Conservation (phyloP, 2,329 filamentous ascomycete genomes). For the Aspergillus pseudoviridinutans region DNA sequence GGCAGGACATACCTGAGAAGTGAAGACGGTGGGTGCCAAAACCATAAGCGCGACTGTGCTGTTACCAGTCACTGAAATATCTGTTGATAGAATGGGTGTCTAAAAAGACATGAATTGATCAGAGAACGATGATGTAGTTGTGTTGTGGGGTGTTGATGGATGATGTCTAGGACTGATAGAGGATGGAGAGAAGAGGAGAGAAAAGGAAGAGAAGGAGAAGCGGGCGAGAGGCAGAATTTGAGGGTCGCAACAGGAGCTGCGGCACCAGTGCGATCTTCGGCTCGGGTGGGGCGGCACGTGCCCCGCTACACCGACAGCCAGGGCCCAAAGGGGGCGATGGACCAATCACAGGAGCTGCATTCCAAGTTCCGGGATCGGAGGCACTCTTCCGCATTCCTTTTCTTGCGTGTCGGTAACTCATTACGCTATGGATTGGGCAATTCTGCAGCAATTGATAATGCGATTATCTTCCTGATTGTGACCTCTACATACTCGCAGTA, state of each 20-base stretch:
- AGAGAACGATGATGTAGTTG: slow-evolving; percentile 1
- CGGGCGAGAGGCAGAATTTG: slow-evolving; percentile 7
- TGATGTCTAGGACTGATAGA: background rate
- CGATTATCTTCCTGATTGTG: background rate
- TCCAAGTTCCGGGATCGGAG: slow-evolving; percentile 17
- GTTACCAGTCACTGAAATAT: slow-evolving; percentile 30
- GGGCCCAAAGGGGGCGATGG: background rate
- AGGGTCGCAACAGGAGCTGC: background rate
- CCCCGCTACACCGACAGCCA: slow-evolving; percentile 22
- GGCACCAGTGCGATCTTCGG: slow-evolving; percentile 15
- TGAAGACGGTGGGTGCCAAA: slow-evolving; percentile 79
- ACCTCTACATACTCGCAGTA: background rate
- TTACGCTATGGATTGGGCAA: background rate
- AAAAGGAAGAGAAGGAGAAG: slow-evolving; percentile 7
- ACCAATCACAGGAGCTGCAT: slow-evolving; percentile 24
- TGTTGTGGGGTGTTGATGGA: slow-evolving; percentile 4
- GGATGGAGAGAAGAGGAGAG: slow-evolving; percentile 10
- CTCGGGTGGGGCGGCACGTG: slow-evolving; percentile 26
- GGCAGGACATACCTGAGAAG: slow-evolving; percentile 67
- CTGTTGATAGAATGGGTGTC: slow-evolving; percentile 6
- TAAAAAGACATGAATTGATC: slow-evolving; percentile 26
- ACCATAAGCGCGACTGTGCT: slow-evolving; percentile 69
- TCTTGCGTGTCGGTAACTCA: background rate
- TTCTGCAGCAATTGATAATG: background rate
- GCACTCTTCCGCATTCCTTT: background rate